Evolutionary conservation across 2,329 filamentous ascomycete species (phyloP), one percentile per base, ranked within the genome.

Genomic region (Lasiodiplodia sp.): DNA sequence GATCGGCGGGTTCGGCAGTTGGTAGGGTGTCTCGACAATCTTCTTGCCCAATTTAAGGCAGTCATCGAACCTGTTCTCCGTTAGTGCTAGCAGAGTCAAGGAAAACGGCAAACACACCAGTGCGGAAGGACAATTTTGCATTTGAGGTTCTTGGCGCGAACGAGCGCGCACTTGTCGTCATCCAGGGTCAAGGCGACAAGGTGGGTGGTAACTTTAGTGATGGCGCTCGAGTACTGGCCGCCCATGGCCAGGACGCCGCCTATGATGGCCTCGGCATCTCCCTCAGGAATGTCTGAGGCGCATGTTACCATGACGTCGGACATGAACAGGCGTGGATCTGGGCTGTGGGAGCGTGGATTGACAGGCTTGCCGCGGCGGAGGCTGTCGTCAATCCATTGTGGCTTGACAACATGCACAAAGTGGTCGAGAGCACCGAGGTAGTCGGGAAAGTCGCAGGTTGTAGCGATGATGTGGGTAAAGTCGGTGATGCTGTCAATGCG

Each of bases 31-130:
- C 78, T 99, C 96, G 73, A 93, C 91, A 73, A 99, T 97, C 69
- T 92, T 90, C 79, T 93, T 94, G 62, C 95, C 94, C 34, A 99
- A 88, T 79, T 92, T 96, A 73, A 99, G 87, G 80, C 96, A 99
- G 78, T 97, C 95, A 74, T 98, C 95, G 76, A 99, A 97, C 94
- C 92, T 94, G 10, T 44, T 34, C n/a, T 68, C 78, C 31, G 37
- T 74, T 69, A 73, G 70, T 71, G 28, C 60, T 53, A 47, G 34
- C 49, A 38, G 49, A 21, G n/a, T 2, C 5, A 66, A 18, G 65
- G 11, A 12, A 12, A 28, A 12, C 40, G 16, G 12, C 11, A 5
- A 8, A 71, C 84, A 75, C 82, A 94, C 93, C 96, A 98, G 77
- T 98, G 96, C 47, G 96, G 96, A 65, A 99, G 84, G 21, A 99